Conservation (phyloP, 805 yeast species). For the Yueomyces sinensis region DNA sequence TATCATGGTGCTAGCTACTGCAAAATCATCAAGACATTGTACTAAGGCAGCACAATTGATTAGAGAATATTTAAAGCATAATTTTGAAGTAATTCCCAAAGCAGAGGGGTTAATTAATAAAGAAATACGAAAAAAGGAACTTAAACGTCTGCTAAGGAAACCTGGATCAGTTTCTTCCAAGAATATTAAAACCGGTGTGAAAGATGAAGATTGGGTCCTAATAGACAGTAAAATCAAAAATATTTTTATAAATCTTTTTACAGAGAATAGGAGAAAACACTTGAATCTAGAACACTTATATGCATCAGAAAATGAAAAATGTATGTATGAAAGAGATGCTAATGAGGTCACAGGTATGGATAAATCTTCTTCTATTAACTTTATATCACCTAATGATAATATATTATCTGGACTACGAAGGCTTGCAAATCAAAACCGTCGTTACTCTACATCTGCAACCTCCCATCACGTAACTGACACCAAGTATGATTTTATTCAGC, state of each 20-base stretch:
- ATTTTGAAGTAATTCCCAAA: constrained; percentile 31
- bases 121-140: constrained; percentile 37
- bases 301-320: constrained; percentile 32
- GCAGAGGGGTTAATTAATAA: constrained; percentile 64
- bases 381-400: constrained; percentile 8
- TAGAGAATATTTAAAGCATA: constrained; percentile 42
- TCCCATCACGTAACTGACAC: no score
- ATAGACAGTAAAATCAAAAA: constrained; percentile 53
- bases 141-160: constrained; percentile 36
- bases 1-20: constrained; percentile 56
- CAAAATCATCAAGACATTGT: constrained; percentile 65
- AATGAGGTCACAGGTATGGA: neutral
- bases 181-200: constrained; percentile 28
- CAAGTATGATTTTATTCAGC: no score
- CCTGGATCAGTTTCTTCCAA: constrained; percentile 42
- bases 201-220: constrained; percentile 72
- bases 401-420: constrained; percentile 19
- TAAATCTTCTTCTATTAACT: neutral
- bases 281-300: constrained; percentile 64
- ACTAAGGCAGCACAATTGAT: constrained; percentile 55
- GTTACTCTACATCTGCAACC: constrained; percentile 11
- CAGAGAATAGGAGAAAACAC: constrained; percentile 51
- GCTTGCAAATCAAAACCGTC: constrained; percentile 15
- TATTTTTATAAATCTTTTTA: constrained; percentile 59
- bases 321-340: constrained; percentile 5